A percentile compares a stretch with the other conserved stretches of the same genome.
Conservation (phyloP, 192 early-diverging fungal genomes). For the Rhizophlyctis rosea region DNA sequence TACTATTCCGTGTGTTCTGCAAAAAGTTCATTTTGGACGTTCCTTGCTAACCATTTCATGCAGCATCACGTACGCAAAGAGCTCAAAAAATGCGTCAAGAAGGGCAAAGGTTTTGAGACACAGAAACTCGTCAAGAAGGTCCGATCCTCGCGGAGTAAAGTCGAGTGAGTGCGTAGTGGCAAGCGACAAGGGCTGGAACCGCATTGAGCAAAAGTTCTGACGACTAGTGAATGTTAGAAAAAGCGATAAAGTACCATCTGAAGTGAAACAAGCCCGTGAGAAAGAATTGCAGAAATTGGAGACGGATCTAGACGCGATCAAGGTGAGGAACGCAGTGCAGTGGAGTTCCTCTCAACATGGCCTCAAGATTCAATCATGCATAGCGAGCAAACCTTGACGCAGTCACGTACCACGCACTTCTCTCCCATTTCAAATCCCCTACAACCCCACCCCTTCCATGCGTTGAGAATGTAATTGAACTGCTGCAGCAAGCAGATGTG, state of each 20-base stretch:
- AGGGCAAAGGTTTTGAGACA: conserved; percentile 28
- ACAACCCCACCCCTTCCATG: no score
- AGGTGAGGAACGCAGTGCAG: conserved; percentile 33
- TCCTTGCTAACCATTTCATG: background rate
- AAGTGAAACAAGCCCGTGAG: conserved; percentile 8
- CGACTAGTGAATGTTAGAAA: no score
- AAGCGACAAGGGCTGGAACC: no score
- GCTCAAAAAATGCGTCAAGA: conserved; percentile 25
- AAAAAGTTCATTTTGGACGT: background rate
- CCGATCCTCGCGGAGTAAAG: conserved; percentile 18
- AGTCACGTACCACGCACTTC: no score
- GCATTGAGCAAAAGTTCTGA: no score
- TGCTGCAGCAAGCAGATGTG: no score
- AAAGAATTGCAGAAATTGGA: conserved; percentile 30
- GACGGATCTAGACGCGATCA: conserved; percentile 21
- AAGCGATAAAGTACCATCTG: conserved; percentile 8
- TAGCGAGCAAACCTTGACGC: no score
- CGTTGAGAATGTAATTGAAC: no score
- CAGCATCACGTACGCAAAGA: conserved; percentile 34
- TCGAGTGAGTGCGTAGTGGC: conserved; percentile 1
- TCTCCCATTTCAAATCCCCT: no score
- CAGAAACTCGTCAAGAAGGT: conserved; percentile 35
- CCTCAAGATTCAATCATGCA: no score
- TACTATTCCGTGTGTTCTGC: background rate
- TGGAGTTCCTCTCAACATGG: background rate